Evolutionary conservation across 306 rosid species (phyloP).

Genomic region (barrel medic (Medicago truncatula)): DNA sequence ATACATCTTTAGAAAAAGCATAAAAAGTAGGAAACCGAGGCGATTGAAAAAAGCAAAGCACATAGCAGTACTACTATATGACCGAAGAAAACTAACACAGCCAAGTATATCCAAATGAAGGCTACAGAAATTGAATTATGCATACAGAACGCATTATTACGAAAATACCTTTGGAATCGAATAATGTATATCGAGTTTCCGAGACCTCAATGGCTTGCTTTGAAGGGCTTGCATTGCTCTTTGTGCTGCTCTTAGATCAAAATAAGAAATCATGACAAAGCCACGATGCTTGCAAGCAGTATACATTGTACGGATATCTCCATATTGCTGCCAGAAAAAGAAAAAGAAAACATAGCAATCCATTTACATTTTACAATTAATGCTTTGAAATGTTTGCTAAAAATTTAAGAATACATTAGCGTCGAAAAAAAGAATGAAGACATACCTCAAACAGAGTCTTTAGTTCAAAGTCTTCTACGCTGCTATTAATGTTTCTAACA

Average conservation of each 20-base stretch:
- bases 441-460: conserved; percentile 80
- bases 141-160: conserved; percentile 30
- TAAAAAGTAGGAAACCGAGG: conserved; percentile 30
- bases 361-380: conserved; percentile 33
- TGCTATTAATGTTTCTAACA: conserved; percentile 81
- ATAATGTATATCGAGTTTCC: conserved; percentile 86
- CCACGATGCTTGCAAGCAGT: conserved; percentile 88
- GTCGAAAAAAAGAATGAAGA: conserved; percentile 39
- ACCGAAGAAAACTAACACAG: background rate
- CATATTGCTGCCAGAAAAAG: conserved; percentile 59
- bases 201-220: conserved; percentile 60
- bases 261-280: conserved; percentile 79
- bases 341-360: conserved; percentile 28
- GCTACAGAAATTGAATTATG: conserved; percentile 13
- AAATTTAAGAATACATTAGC: conserved; percentile 35
- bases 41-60: conserved; percentile 18
- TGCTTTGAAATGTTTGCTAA: conserved; percentile 23
- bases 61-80: conserved; percentile 19
- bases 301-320: conserved; percentile 72
- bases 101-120: conserved; percentile 5
- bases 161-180: conserved; percentile 77
- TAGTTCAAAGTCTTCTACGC: conserved; percentile 71
- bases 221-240: conserved; percentile 75
- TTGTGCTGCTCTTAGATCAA: conserved; percentile 76
- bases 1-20: conserved; percentile 39